Base-by-base conservation (phyloP, 495 filamentous ascomycete genomes). In the Jackrogersella minutella region DNA sequence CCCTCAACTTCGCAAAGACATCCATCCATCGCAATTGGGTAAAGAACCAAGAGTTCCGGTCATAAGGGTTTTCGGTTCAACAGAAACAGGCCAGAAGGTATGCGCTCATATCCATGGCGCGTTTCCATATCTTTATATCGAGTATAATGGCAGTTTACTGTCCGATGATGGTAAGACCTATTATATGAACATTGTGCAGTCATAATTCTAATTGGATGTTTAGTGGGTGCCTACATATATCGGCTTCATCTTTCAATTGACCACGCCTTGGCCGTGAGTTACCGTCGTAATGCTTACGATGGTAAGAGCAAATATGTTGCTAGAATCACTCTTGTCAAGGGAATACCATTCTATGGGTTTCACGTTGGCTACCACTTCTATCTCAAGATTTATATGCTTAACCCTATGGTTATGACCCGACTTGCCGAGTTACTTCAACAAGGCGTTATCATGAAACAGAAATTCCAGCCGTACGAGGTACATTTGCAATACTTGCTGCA, bases 41-140 rank as follows among this genome's bases (percentile, higher is more conserved):
- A 88, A 83, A 53, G 82, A 85, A 33, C 87, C 91, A 1, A 89
- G 84, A 54, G 87, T 98, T 7, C 96, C 95, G 1, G 87, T 98
- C 19, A 89, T 99, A 49, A 87, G 95, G 64, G 86, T 95, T 16
- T 99, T 97, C 75, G 96, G 95, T 0, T 88, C 93, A 3, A 97
- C 95, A 2, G 96, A 97, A 75, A 91, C 93, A 0, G 96, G 96
- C 1, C 94, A 99, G 75, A 96, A 93, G 65, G 91, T 98, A 13
- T 98, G 95, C 79, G 93, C 92, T 19, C 95, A 99, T 82, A 87
- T 99, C 43, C 95, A 99, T 74, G 95, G 96, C 62, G 94, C 89
- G 26, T 93, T 98, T 71, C 95, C 96, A 3, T 99, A 99, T 74
- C 80, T 99, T 8, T 98, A 91, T 74, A 81, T 99, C 63, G 87